phyloP scores from a whole-genome alignment of 441 rosid species.

The Corymbia citriodora region DNA sequence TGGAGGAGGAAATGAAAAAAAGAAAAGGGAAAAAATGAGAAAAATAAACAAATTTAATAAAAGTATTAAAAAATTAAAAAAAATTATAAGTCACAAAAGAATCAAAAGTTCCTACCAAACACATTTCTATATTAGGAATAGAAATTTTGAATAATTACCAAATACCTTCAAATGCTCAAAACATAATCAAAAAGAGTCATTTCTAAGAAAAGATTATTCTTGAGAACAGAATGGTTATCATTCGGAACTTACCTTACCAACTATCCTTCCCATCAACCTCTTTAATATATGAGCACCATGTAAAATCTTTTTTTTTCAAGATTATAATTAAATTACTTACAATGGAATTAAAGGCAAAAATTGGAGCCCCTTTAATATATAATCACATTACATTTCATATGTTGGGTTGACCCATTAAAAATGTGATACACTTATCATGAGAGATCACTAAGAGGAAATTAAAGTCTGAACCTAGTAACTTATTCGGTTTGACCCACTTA shows the following conservation, averaged over 20 bases:
- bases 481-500: neutral
- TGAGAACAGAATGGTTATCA: too few relatives aligned
- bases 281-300: neutral
- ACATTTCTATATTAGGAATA: too few relatives aligned
- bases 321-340: neutral
- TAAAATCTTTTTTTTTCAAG: neutral
- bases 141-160: too few relatives aligned
- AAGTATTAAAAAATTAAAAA: too few relatives aligned
- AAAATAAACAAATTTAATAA: too few relatives aligned
- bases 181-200: too few relatives aligned
- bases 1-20: too few relatives aligned
- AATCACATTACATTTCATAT: neutral
- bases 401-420: neutral
- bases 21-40: too few relatives aligned
- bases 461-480: rapidly evolving
- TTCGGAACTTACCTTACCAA: neutral
- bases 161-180: too few relatives aligned
- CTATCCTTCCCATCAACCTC: neutral
- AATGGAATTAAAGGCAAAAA: neutral
- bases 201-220: too few relatives aligned
- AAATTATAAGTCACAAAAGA: too few relatives aligned
- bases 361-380: neutral
- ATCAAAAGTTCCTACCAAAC: too few relatives aligned
- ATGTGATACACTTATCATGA: neutral
- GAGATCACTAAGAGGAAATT: neutral